Evolutionary conservation across 2,329 filamentous ascomycete species (phyloP).

Genomic region (Tolypocladium album): DNA sequence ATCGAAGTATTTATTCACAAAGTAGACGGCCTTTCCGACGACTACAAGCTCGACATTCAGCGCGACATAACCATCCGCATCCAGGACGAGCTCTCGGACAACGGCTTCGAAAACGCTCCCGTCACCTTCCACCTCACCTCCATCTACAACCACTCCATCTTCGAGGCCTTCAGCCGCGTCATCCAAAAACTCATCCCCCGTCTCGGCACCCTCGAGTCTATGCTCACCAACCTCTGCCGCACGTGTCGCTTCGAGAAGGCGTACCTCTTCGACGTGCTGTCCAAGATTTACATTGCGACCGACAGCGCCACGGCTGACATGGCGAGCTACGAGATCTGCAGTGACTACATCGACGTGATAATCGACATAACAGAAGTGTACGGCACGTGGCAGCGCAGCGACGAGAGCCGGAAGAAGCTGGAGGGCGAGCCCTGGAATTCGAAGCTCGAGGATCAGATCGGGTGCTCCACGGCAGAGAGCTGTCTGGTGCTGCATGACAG

Average conservation of each 20-base stretch:
- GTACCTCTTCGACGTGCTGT: slow-evolving; percentile 94
- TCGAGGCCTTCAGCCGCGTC: slow-evolving; percentile 96
- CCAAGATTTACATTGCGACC: slow-evolving; percentile 97
- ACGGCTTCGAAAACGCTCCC: slow-evolving; percentile 85
- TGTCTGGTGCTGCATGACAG: slow-evolving; percentile 56
- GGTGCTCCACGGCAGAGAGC: slow-evolving; percentile 56
- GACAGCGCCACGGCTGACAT: slow-evolving; percentile 90
- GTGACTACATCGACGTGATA: slow-evolving; percentile 96
- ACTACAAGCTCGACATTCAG: slow-evolving; percentile 93
- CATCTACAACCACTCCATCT: slow-evolving; percentile 98
- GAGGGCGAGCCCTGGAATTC: slow-evolving; percentile 52
- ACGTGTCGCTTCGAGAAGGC: slow-evolving; percentile 96
- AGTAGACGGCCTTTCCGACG: slow-evolving; percentile 92
- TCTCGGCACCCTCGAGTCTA: slow-evolving; percentile 80
- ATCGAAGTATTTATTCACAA: slow-evolving; percentile 99
- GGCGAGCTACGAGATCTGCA: slow-evolving; percentile 95
- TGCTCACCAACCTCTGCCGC: slow-evolving; percentile 88
- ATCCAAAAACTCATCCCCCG: slow-evolving; percentile 96
- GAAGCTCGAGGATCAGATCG: slow-evolving; percentile 54
- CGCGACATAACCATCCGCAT: slow-evolving; percentile 94
- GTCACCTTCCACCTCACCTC: slow-evolving; percentile 94
- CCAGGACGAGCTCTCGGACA: slow-evolving; percentile 88
- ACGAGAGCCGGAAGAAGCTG: slow-evolving; percentile 41
- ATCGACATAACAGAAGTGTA: slow-evolving; percentile 96
- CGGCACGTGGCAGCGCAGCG: slow-evolving; percentile 56